Percentiles rank a stretch among this genome's conserved stretches.
These are phyloP conservation scores for Camillea tinctor DNA, from an alignment of 2,329 filamentous ascomycete species.

Conservation along the genomic window DNA sequence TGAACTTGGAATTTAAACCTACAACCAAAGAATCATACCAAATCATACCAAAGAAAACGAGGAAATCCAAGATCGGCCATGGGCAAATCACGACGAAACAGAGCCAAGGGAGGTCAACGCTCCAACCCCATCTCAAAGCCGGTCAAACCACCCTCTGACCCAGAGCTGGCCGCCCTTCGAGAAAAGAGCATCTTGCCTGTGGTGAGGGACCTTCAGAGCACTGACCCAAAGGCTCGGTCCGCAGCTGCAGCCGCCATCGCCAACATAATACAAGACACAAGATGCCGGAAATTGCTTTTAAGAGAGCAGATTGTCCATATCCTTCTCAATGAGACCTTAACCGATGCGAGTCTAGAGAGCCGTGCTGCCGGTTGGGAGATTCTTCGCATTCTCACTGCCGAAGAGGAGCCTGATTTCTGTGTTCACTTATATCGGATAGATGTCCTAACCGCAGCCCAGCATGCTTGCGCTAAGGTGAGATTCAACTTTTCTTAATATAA, in stretches of 20 bases:
- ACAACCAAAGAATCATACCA: too few species aligned
- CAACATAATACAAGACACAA: constrained; percentile 60
- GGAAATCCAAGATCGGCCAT: constrained; percentile 38
- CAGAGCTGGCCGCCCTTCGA: constrained; percentile 61
- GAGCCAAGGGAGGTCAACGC: constrained; percentile 47
- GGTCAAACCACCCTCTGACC: constrained; percentile 61
- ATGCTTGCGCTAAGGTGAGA: constrained; percentile 53
- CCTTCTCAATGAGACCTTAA: constrained; percentile 62
- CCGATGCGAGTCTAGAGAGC: constrained; percentile 61
- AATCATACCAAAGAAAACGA: not conserved
- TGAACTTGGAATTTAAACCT: too few species aligned
- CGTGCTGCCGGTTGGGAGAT: constrained; percentile 68
- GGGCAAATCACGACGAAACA: constrained; percentile 59
- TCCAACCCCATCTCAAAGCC: constrained; percentile 56
- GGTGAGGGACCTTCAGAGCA: constrained; percentile 57
- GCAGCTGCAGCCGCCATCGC: constrained; percentile 58
- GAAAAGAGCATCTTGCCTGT: constrained; percentile 64
- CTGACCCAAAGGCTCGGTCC: constrained; percentile 58
- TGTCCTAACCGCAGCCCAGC: constrained; percentile 58
- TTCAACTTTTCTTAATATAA: constrained; percentile 10
- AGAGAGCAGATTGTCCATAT: constrained; percentile 65
- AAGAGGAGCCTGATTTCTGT: constrained; percentile 67
- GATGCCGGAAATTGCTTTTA: constrained; percentile 63
- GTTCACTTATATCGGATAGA: constrained; percentile 63
- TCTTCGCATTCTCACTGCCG: constrained; percentile 57